Evolutionary conservation across 805 yeast genomes (phyloP).

Genomic region (Torulaspora indica): DNA sequence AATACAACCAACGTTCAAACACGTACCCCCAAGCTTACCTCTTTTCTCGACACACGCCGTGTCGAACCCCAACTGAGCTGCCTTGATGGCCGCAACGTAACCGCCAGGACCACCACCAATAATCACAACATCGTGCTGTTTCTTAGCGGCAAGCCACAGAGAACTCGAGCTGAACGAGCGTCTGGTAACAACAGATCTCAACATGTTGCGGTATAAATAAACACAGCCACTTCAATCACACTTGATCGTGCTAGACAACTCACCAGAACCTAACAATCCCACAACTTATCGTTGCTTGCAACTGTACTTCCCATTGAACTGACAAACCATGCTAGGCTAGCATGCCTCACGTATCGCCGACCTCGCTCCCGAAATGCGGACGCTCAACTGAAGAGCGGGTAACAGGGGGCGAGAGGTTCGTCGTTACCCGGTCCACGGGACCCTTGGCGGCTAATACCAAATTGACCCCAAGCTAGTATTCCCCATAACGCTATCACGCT

Average conservation of each 20-base stretch:
- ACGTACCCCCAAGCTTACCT: constrained; percentile 95
- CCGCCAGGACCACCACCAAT: constrained; percentile 99
- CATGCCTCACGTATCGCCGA: constrained; percentile 3
- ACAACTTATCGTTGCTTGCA: too few species aligned
- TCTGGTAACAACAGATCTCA: constrained; percentile 16
- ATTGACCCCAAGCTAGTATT: too few species aligned
- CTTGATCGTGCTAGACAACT: neutral
- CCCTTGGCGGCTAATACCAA: neutral
- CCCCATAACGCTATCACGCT: neutral
- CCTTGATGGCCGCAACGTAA: constrained; percentile 97
- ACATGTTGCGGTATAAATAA: constrained; percentile 9
- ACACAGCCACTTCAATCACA: neutral
- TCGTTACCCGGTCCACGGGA: too few species aligned
- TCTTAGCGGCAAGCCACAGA: constrained; percentile 23
- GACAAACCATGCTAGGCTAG: neutral
- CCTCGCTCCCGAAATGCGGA: neutral
- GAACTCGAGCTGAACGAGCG: constrained; percentile 17
- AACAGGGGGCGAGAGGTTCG: neutral
- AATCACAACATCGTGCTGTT: constrained; percentile 84
- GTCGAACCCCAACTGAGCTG: constrained; percentile 91
- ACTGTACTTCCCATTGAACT: neutral
- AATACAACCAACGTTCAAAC: constrained; percentile 97
- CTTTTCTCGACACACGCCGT: constrained; percentile 97
- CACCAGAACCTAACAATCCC: too few species aligned
- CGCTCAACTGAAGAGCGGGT: neutral